Evolutionary conservation across 352 stramenopile genomes (phyloP).

Genomic region (Pythium graminicola): DNA sequence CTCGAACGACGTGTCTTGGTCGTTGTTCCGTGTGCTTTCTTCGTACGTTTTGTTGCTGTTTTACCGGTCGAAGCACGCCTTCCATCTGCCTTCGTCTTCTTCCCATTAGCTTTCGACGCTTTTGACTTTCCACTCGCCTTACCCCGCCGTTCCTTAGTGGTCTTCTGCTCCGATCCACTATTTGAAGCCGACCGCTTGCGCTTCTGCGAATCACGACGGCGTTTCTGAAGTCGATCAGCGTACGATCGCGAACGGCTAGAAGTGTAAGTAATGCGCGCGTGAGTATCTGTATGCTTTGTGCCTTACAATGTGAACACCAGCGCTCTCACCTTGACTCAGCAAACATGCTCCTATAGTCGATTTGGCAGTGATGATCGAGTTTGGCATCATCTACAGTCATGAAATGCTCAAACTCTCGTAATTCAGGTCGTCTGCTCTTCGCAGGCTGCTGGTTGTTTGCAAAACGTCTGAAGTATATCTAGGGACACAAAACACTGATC

Average conservation of each 20-base stretch:
- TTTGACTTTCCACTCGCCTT: constrained; percentile 4
- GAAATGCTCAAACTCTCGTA: constrained; percentile 61
- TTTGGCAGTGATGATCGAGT: constrained; percentile 44
- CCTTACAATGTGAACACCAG: neutral
- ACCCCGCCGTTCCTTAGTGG: neutral
- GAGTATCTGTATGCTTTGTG: neutral
- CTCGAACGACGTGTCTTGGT: constrained; percentile 29
- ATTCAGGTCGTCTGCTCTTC: constrained; percentile 29
- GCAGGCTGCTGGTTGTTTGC: constrained; percentile 15
- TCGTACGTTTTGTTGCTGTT: neutral
- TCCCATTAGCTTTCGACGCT: constrained; percentile 3
- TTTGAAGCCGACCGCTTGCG: constrained; percentile 29
- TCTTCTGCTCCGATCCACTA: neutral
- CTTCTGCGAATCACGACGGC: constrained; percentile 41
- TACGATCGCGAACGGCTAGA: constrained; percentile 39
- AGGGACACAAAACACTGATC: too few species aligned
- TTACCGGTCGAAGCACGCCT: constrained; percentile 15
- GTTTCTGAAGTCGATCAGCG: constrained; percentile 37
- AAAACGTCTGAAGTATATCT: constrained; percentile 1
- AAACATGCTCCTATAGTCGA: constrained; percentile 72
- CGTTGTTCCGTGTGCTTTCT: neutral
- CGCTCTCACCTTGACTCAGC: constrained; percentile 44
- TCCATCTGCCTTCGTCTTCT: constrained; percentile 12
- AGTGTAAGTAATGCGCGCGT: neutral
- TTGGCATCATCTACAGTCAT: constrained; percentile 53